Evolutionary conservation across 2,329 filamentous ascomycete species (phyloP), one percentile per base, ranked within the genome.

Genomic region (Chaetomium strumarium): DNA sequence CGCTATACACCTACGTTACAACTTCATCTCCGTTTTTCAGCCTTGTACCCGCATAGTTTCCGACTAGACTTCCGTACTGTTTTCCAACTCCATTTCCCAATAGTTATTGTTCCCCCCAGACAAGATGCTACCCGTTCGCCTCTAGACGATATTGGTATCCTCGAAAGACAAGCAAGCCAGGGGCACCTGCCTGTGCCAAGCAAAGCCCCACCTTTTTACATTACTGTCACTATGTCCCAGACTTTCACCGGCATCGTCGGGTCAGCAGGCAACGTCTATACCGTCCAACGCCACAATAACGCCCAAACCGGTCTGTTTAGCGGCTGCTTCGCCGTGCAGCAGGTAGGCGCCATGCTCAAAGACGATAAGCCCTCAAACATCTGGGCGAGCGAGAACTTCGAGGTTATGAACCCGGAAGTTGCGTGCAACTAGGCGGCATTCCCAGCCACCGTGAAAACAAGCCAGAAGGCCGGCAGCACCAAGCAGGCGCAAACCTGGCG

Each of bases 241-340:
- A 63, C 72, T 38, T 66, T 81, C 33, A 66, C 67, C 43, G 80
- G 78, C 65, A 71, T 68, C 24, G 78, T 78, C 56, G 75, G 76
- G 10, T 62, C 60, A n/a, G 60, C 60, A 0, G 60, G 60, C 3
- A 52, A 62, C n/a, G 54, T 62, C 14, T 62, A 81, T 70, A 82
- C 79, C 1, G 71, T 83, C 17, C 75, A 80, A 34, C 83, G 80
- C 70, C 72, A 77, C 16, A 83, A 83, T 69, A 78, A 75, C 51
- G 77, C 78, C 4, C 66, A 75, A 3, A 77, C 77, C 10, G 78
- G 78, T 5, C 78, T 78, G 12, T 83, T 83, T 51, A 64, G 65
- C 17, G 61, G 37, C 75, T 83, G 80, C 66, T 76, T 83, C 63
- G 68, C 78, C 2, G 72, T 82, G 16, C 75, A 81, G 64, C 80